These are phyloP conservation scores for Pythium coloratum DNA, from an alignment of 352 stramenopile species.

Conservation along the genomic window DNA sequence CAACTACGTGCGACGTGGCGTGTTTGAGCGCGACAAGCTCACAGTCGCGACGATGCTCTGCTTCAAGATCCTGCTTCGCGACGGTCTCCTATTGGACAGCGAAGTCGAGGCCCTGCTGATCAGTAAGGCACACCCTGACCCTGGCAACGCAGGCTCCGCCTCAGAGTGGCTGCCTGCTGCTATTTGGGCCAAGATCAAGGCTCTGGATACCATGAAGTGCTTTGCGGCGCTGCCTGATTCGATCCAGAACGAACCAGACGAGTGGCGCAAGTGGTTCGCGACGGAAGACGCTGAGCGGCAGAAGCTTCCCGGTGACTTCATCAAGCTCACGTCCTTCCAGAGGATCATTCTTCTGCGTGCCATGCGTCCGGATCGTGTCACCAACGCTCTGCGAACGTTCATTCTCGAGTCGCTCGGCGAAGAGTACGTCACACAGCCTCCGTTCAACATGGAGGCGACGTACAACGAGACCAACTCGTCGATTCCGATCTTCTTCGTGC, in stretches of 20 bases:
- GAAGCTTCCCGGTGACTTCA: slow-evolving; percentile 93
- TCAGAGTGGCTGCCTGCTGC: slow-evolving; percentile 90
- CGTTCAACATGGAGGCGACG: slow-evolving; percentile 91
- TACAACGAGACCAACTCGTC: slow-evolving; percentile 90
- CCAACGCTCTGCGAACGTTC: slow-evolving; percentile 90
- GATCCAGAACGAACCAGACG: slow-evolving; percentile 96
- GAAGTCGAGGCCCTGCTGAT: slow-evolving; percentile 94
- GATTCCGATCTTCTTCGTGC: slow-evolving; percentile 95
- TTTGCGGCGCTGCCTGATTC: slow-evolving; percentile 93
- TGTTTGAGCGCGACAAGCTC: slow-evolving; percentile 96
- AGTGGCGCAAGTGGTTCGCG: slow-evolving; percentile 97
- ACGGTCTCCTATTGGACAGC: slow-evolving; percentile 72
- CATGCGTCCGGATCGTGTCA: slow-evolving; percentile 94
- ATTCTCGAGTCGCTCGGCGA: slow-evolving; percentile 89
- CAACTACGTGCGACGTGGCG: slow-evolving; percentile 93
- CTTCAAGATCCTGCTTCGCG: slow-evolving; percentile 93
- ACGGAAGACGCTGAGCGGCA: slow-evolving; percentile 93
- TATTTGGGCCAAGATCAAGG: slow-evolving; percentile 94
- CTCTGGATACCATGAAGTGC: slow-evolving; percentile 89
- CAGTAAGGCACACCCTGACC: slow-evolving; percentile 81
- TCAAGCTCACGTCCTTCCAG: slow-evolving; percentile 80
- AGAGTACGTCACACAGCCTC: slow-evolving; percentile 90
- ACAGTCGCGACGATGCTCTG: slow-evolving; percentile 94
- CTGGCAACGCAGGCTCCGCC: slow-evolving; percentile 91
- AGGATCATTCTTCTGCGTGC: slow-evolving; percentile 90